Conservation (phyloP, 2,329 filamentous ascomycete species). For the Fusarium sp. region DNA sequence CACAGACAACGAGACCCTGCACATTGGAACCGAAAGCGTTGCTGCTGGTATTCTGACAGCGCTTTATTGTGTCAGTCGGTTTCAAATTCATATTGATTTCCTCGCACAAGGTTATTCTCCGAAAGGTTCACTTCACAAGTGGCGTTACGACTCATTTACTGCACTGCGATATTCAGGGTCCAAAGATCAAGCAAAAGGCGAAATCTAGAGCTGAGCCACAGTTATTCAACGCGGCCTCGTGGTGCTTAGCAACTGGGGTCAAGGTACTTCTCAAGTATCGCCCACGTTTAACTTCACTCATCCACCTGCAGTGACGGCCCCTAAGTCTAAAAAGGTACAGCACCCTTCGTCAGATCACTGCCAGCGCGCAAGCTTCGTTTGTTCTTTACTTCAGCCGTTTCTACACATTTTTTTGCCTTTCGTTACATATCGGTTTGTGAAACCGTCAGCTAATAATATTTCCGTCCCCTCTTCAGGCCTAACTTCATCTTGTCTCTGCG, state of each 20-base stretch:
- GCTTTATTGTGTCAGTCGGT: not conserved
- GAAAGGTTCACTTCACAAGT: not conserved
- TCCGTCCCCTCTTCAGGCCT: constrained; percentile 11
- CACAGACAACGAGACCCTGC: constrained; percentile 13
- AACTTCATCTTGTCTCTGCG: constrained; percentile 11
- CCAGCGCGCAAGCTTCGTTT: constrained; percentile 5
- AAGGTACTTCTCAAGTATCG: constrained; percentile 28
- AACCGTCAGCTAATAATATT: constrained; percentile 1
- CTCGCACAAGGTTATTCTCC: not conserved
- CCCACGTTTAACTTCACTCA: constrained; percentile 23
- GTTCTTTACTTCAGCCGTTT: not conserved
- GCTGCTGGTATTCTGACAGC: not conserved
- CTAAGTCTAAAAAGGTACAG: constrained; percentile 23
- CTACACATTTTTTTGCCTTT: not conserved
- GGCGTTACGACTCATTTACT: not conserved
- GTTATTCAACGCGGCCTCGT: constrained; percentile 39
- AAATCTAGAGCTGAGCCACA: constrained; percentile 46
- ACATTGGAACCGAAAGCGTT: not conserved
- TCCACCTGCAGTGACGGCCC: constrained; percentile 16
- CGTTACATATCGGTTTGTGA: not conserved
- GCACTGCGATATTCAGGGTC: constrained; percentile 12
- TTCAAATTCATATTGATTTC: not conserved
- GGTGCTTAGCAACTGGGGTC: constrained; percentile 22
- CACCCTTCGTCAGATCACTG: constrained; percentile 12
- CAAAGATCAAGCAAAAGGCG: constrained; percentile 10